These are phyloP conservation scores for Alternaria postmessia DNA, from an alignment of 2,329 filamentous ascomycete species.

Conservation along the genomic window DNA sequence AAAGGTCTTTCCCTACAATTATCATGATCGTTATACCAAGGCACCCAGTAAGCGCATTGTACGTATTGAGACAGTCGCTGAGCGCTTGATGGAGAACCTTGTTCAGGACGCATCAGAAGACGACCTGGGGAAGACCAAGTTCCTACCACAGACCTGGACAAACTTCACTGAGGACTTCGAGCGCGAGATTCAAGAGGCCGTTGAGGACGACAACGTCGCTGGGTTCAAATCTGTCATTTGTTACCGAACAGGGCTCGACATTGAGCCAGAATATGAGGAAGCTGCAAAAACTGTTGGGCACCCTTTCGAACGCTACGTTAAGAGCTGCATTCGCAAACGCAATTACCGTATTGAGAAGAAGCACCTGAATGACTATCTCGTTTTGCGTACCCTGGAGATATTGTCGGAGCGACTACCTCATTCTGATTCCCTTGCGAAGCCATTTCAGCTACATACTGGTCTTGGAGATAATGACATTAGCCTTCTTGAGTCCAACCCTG, in stretches of 20 bases:
- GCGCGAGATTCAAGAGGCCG: conserved; percentile 62
- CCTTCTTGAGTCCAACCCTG: conserved; percentile 74
- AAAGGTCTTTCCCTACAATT: conserved; percentile 66
- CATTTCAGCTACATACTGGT: conserved; percentile 84
- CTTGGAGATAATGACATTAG: conserved; percentile 82
- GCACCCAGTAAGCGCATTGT: conserved; percentile 76
- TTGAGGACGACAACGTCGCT: conserved; percentile 72
- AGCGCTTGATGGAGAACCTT: conserved; percentile 65
- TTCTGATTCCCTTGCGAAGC: conserved; percentile 64
- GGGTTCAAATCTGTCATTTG: conserved; percentile 87
- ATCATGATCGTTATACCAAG: conserved; percentile 67
- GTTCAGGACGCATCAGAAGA: conserved; percentile 50
- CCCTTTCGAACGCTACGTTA: conserved; percentile 54
- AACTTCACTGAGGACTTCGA: conserved; percentile 61
- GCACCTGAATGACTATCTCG: conserved; percentile 73
- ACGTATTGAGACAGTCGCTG: conserved; percentile 77
- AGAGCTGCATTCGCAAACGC: conserved; percentile 48
- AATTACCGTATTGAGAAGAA: conserved; percentile 67
- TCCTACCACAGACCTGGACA: conserved; percentile 51
- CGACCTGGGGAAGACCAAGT: conserved; percentile 42
- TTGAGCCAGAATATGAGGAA: conserved; percentile 56
- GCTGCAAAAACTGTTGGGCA: conserved; percentile 44
- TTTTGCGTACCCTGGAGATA: conserved; percentile 69
- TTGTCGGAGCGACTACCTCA: conserved; percentile 56
- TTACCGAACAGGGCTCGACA: conserved; percentile 76